These are phyloP conservation scores for Metschnikowia cubensis DNA, from an alignment of 805 yeast species.

Conservation along the genomic window DNA sequence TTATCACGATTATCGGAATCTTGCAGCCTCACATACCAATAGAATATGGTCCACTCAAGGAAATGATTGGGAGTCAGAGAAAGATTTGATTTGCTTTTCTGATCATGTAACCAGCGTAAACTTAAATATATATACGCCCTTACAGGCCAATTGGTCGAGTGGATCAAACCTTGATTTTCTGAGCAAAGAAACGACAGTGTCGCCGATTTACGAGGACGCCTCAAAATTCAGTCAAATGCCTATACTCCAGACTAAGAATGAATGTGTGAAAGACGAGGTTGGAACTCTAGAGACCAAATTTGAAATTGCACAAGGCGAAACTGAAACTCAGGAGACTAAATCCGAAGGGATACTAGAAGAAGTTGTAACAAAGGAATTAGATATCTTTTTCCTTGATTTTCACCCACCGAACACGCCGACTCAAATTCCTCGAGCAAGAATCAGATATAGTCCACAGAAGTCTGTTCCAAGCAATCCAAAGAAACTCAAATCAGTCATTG, in stretches of 20 bases:
- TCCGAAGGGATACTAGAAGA: neutral
- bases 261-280: neutral
- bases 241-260: neutral
- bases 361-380: neutral
- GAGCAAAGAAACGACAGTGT: neutral
- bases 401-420: neutral
- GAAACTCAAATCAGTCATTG: neutral
- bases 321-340: neutral
- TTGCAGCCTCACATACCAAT: neutral
- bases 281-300: no score
- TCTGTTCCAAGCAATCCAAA: neutral
- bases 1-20: conserved; percentile 8
- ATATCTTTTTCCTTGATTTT: neutral
- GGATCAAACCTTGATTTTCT: neutral
- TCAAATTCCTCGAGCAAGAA: neutral
- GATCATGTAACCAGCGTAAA: neutral
- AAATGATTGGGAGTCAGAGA: neutral
- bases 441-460: neutral
- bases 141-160: neutral
- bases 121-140: neutral
- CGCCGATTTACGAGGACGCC: neutral
- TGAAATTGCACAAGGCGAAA: neutral
- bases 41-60: neutral
- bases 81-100: neutral
- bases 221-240: neutral